These are phyloP conservation scores for Beauveria sp. DNA, from an alignment of 2,329 filamentous ascomycete genomes.

Conservation along the genomic window DNA sequence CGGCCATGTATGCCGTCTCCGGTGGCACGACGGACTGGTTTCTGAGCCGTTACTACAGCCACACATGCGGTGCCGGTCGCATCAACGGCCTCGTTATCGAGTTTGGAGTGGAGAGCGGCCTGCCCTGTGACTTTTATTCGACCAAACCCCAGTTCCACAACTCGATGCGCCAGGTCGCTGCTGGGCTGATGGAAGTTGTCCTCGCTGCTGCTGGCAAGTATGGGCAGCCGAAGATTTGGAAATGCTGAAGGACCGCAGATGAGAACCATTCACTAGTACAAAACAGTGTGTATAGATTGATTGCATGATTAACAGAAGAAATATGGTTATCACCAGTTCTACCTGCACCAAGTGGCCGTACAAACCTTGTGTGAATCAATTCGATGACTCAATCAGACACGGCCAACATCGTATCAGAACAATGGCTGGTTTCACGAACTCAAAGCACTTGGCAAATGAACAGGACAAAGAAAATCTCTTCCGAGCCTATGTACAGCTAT, in stretches of 20 bases:
- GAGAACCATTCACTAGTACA: background rate
- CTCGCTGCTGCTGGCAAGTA: conserved; percentile 20
- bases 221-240: conserved; percentile 15
- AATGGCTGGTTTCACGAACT: background rate
- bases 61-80: conserved; percentile 25
- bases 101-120: conserved; percentile 30
- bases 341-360: no score
- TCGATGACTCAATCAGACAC: no score
- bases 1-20: conserved; percentile 37
- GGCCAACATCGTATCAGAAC: no score
- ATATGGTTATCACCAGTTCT: no score
- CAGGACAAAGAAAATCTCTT: conserved; percentile 16
- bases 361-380: no score
- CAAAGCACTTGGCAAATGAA: conserved; percentile 18
- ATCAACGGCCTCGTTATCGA: conserved; percentile 38
- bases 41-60: conserved; percentile 34
- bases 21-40: conserved; percentile 41
- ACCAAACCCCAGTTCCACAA: conserved; percentile 32
- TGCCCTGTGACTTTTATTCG: conserved; percentile 37
- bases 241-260: background rate
- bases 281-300: background rate
- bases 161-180: conserved; percentile 36
- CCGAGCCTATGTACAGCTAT: conserved; percentile 23
- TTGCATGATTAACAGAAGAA: background rate
- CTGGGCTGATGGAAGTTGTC: conserved; percentile 41